phyloP scores from a whole-genome alignment of 257 asterid genomes.

The Fraxinus anomala region DNA sequence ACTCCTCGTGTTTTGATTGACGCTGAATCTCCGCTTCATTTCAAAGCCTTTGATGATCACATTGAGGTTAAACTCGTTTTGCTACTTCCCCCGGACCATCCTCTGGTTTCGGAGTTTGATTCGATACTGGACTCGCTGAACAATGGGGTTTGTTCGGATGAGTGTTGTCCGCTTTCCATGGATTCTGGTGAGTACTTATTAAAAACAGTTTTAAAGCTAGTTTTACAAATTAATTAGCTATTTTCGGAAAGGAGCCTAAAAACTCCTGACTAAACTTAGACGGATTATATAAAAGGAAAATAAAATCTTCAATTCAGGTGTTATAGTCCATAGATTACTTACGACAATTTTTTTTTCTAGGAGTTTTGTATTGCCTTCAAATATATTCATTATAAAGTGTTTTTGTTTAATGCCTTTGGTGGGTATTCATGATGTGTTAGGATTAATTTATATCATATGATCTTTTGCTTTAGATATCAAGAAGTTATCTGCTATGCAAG shows the following conservation, averaged over 20 bases:
- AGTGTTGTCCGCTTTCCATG: slow-evolving; percentile 43
- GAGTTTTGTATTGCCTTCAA: neutral
- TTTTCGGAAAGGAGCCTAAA: no score
- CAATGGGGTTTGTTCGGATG: slow-evolving; percentile 22
- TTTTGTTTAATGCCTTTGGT: neutral
- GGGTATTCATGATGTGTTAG: neutral
- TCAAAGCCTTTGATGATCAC: slow-evolving; percentile 64
- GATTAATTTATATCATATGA: neutral
- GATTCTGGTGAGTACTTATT: slow-evolving; percentile 53
- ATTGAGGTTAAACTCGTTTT: slow-evolving; percentile 75
- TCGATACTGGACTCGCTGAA: slow-evolving; percentile 32
- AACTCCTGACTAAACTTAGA: no score
- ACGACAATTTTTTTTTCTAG: neutral
- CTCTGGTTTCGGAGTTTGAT: slow-evolving; percentile 66
- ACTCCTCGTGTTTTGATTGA: slow-evolving; percentile 74
- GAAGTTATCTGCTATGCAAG: slow-evolving; percentile 64
- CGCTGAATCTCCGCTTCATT: slow-evolving; percentile 54
- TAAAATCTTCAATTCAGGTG: neutral
- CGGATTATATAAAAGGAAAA: neutral
- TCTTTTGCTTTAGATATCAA: slow-evolving; percentile 54
- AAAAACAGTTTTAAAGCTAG: neutral
- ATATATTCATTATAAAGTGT: neutral
- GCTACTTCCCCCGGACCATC: slow-evolving; percentile 84
- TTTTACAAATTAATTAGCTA: neutral
- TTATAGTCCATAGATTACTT: neutral